Base-by-base conservation (phyloP, 2,329 filamentous ascomycete genomes). In the Waltergamsia citrina region DNA sequence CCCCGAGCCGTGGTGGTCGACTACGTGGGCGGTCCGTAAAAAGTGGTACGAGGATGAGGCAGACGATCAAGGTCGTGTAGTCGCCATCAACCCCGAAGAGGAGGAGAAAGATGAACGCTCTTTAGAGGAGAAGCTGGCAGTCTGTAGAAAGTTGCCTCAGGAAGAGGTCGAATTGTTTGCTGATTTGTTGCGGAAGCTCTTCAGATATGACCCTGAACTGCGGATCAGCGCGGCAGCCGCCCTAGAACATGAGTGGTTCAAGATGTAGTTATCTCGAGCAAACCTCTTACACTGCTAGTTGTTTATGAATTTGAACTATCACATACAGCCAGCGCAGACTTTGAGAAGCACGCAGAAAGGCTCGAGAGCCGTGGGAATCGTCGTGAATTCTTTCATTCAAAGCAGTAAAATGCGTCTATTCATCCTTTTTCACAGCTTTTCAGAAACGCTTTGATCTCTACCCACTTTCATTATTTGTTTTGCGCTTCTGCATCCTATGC, bases 1-100 rank as follows among this genome's bases (percentile, higher is more conserved):
- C 2, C 52, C 53, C 0, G 44, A 49, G 19, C 42, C 43, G 0
- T 54, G 47, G 49, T 56, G 54, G 53, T 45, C 40, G 7, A 21
- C 38, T 0, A 48, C 35, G 3, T 58, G 54, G 54, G 42, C 44
- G 5, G 31, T 24, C 0, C 43, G 50, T 2, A 40, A 29, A 2
- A 26, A 35, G 0, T 49, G 42, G 8, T 55, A 51, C 12, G 35
- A 47, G 16, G 41, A 48, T 18, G 41, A 48, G 11, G 36, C 18
- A 15, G 39, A 44, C 18, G 37, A 27, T 18, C n/a, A 36, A 14
- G 42, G 41, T 4, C 20, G 32, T 12, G 39, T 36, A 11, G 29
- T 46, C 18, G 29, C 25, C 4, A 28, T 38, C 12, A 33, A 33
- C 25, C 29, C 25, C 18, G 5, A 21, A 24, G 20, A 11, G 19